These are phyloP conservation scores for Ustilago vetiveriae DNA, from an alignment of 1,284 basidiomycete species.

Conservation along the genomic window DNA sequence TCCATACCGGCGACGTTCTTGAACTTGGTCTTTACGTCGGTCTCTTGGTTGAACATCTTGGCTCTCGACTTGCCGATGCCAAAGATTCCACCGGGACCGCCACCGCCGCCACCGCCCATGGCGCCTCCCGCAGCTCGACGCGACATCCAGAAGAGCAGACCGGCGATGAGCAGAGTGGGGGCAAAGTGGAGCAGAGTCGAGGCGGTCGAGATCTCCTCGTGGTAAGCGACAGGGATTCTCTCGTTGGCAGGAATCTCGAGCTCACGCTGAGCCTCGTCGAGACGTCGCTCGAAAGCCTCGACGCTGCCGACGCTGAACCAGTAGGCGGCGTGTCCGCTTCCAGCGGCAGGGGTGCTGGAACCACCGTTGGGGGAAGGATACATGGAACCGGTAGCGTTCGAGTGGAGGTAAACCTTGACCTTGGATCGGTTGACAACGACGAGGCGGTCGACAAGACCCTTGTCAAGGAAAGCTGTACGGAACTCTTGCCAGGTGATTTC, in stretches of 20 bases:
- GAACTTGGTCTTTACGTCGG: slow-evolving; percentile 91
- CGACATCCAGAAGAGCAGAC: slow-evolving; percentile 89
- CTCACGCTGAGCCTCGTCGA: slow-evolving; percentile 92
- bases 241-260: slow-evolving; percentile 89
- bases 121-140: slow-evolving; percentile 73
- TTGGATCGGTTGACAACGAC: slow-evolving; percentile 89
- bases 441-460: slow-evolving; percentile 93
- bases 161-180: slow-evolving; percentile 89
- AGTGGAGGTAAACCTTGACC: slow-evolving; percentile 83
- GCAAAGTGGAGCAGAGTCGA: slow-evolving; percentile 89
- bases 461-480: slow-evolving; percentile 91
- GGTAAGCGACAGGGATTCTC: slow-evolving; percentile 95
- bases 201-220: slow-evolving; percentile 88
- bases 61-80: slow-evolving; percentile 96
- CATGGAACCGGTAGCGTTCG: slow-evolving; percentile 81
- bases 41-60: slow-evolving; percentile 97
- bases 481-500: slow-evolving; percentile 99
- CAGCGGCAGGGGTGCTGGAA: slow-evolving; percentile 17
- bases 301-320: slow-evolving; percentile 98
- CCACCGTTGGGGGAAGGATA: slow-evolving; percentile 29
- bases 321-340: slow-evolving; percentile 70
- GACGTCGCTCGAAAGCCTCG: slow-evolving; percentile 93
- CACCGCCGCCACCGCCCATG: slow-evolving; percentile 66
- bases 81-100: slow-evolving; percentile 88
- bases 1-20: slow-evolving; percentile 98